Evolutionary conservation across 2,329 filamentous ascomycete species (phyloP), one percentile per base, ranked within the genome.

Genomic region (Hypomyces rosellus): DNA sequence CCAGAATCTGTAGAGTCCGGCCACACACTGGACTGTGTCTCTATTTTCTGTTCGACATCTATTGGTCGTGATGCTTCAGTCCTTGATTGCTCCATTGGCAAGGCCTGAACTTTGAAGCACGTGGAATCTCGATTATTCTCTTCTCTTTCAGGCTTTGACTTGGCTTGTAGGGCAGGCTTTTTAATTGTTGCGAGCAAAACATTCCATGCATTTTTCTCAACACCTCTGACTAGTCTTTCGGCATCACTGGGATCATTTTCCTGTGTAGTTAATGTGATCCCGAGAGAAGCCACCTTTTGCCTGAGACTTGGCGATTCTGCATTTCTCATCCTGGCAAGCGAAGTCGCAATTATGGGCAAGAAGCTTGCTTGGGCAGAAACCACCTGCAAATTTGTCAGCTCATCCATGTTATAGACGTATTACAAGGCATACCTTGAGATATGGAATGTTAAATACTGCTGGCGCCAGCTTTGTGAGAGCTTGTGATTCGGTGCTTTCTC

Each of bases 361-460:
- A 66, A 50, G 12, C 52, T 55, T 16, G 60, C 59, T 16, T 61
- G 62, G 2, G 60, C 56, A 11, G 57, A 55, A 36, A 69, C 34
- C 7, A 45, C 46, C 66, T 68, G 11, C 1, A n/a, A 12, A 6
- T 11, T 9, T 11, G 15, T 58, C 22, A 61, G 55, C 30, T 16
- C 37, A 37, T n/a, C 13, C 12, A 15, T 18, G 20, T 22, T 4
- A 11, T 13, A 7, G n/a, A 8, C 25, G n/a, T 30, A 4, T 11
- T 13, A n/a, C 34, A 16, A 15, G 16, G 16, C 50, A 34, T 58
- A 69, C 69, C 55, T 63, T 62, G 12, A 71, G 57, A 56, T 69
- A 69, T 14, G 59, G 55, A 22, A 66, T 56, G 45, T 69, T 56
- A 25, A 72, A 71, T 14, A 71, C 65, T 14, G 65, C 65, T 0